A percentile compares a stretch with the other conserved stretches of the same genome.
phyloP scores from a whole-genome alignment of 202 grass and related monocot species.

The Setaria italica region DNA sequence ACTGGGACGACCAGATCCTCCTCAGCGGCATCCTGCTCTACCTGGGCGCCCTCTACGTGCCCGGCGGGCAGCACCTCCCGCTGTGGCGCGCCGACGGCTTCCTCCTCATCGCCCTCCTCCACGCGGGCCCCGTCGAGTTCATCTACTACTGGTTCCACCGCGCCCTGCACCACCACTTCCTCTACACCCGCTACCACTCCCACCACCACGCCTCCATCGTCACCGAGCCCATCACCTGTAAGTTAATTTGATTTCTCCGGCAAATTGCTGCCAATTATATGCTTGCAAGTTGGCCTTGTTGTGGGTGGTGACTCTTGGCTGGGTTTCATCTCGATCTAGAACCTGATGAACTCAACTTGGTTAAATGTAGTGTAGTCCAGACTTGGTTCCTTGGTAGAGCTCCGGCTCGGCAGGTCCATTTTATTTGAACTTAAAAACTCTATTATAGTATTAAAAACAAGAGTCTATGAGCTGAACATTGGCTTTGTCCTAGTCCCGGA shows the following conservation, averaged over 20 bases:
- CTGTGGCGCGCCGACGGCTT: slow-evolving; percentile 73
- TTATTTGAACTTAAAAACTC: neutral
- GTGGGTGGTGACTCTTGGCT: too few species aligned
- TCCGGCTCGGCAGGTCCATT: too few species aligned
- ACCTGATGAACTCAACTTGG: too few species aligned
- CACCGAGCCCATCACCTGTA: slow-evolving; percentile 97
- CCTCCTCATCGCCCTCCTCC: slow-evolving; percentile 56
- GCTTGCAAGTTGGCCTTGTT: too few species aligned
- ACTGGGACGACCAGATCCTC: slow-evolving; percentile 98
- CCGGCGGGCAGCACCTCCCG: slow-evolving; percentile 41
- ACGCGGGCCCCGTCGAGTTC: slow-evolving; percentile 82
- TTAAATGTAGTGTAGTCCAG: too few species aligned
- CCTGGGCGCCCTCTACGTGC: slow-evolving; percentile 28
- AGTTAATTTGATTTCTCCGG: neutral
- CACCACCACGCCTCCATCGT: slow-evolving; percentile 95
- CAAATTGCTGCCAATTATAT: too few species aligned
- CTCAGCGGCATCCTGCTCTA: slow-evolving; percentile 70
- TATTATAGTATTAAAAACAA: neutral
- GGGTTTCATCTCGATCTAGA: too few species aligned
- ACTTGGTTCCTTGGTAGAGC: too few species aligned
- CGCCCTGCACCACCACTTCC: slow-evolving; percentile 92
- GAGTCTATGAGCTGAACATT: slow-evolving; percentile 1
- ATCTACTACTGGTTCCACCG: slow-evolving; percentile 98
- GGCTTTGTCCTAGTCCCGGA: neutral
- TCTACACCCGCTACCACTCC: slow-evolving; percentile 92